Base-by-base conservation (phyloP, 2,329 filamentous ascomycete genomes). In the Aspergillus glaucus region DNA sequence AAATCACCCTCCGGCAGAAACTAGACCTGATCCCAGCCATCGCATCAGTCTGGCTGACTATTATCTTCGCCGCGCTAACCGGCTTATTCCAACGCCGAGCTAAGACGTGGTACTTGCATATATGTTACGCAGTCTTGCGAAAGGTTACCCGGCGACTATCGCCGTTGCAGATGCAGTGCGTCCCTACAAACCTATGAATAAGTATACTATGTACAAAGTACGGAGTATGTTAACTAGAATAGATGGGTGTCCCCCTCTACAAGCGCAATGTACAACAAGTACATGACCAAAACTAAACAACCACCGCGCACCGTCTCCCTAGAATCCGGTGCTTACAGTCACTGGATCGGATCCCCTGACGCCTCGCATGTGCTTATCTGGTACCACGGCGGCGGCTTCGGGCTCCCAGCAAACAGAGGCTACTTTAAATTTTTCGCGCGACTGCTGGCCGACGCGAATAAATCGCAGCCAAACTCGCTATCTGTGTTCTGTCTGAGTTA, bases 401-500 rank as follows among this genome's bases (percentile, higher is more conserved):
- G 72, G 2, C 49, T 79, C 6, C 70, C 79, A 2, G 72, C 71
- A 6, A 64, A 63, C 5, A 53, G 70, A 6, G 74, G 68, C 39
- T 76, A 80, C 58, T 67, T 79, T 47, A 62, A 72, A 15, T 81
- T 76, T 67, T 67, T 77, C 44, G 57, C 62, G 17, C 68, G 73
- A 14, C 62, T 79, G 28, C 63, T 73, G 45, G 62, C 69, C 34
- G 62, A 69, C n/a, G 61, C 77, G 17, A 59, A 64, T n/a, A 40
- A 21, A 10, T 30, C 26, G 62, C 62, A 7, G 54, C 60, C 24
- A 73, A 72, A 77, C 45, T 67, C 70, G 28, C 64, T 79, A 26
- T 70, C 77, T 15, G 63, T 77, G 43, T 72, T 83, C 44, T 63
- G 79, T 21, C 69, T 82, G n/a, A 75, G 75, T 36, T 85, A 85